A percentile compares a stretch with the other conserved stretches of the same genome.
Evolutionary conservation across 768 basidiomycete genomes (phyloP).

Genomic region (Rhodotorula sphaerocarpa): DNA sequence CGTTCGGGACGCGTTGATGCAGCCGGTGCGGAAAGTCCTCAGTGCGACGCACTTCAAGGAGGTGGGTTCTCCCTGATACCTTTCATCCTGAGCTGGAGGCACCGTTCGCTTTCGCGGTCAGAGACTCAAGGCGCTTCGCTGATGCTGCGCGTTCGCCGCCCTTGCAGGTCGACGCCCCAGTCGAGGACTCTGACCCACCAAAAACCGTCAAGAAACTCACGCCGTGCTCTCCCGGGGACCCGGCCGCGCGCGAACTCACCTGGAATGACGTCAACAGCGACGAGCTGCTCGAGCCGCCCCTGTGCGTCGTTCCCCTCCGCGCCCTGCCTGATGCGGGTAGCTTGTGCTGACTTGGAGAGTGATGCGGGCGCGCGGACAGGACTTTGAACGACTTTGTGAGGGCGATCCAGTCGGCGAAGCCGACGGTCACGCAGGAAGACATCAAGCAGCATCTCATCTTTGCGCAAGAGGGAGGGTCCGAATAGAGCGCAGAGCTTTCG

Average conservation of each 20-base stretch:
- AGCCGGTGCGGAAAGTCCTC: slow-evolving; percentile 92
- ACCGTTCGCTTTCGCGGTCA: too few relatives aligned
- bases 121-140: neutral
- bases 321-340: neutral
- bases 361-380: neutral
- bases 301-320: slow-evolving; percentile 49
- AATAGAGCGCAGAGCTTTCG: too few relatives aligned
- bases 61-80: slow-evolving; percentile 36
- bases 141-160: neutral
- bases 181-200: slow-evolving; percentile 34
- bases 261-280: slow-evolving; percentile 84
- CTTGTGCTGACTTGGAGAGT: too few relatives aligned
- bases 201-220: slow-evolving; percentile 57
- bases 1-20: slow-evolving; percentile 95
- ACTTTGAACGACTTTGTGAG: slow-evolving; percentile 63
- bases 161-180: slow-evolving; percentile 44
- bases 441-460: slow-evolving; percentile 55
- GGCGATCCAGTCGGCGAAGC: slow-evolving; percentile 65
- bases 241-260: slow-evolving; percentile 70
- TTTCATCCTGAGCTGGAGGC: too few relatives aligned
- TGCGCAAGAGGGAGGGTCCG: slow-evolving; percentile 46
- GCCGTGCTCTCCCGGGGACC: slow-evolving; percentile 91
- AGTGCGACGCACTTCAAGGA: slow-evolving; percentile 88
- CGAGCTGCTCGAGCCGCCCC: slow-evolving; percentile 78
- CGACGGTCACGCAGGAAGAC: slow-evolving; percentile 81